Base-by-base conservation (phyloP, 805 yeast genomes). In the Cyberlindnera americana region DNA sequence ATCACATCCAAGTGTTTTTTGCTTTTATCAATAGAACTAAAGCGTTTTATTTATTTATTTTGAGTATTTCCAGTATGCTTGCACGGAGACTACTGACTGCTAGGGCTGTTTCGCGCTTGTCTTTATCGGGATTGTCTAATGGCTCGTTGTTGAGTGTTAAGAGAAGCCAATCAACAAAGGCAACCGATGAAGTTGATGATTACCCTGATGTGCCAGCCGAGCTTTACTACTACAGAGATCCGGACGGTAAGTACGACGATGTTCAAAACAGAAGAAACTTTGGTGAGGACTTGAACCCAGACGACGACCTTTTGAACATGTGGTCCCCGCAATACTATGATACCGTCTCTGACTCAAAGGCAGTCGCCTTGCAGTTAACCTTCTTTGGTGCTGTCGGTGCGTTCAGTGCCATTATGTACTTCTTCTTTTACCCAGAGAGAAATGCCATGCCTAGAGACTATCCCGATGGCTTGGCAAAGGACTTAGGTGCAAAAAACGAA, bases 271-370 rank as follows among this genome's bases (percentile, higher is more conserved):
- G 91, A 67, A 78, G 95, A 65, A 85, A 86, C 68, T 69, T 75
- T 49, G 74, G 77, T 48, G 89, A 86, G 47, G 85, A 88, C 21
- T 61, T 85, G 48, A 80, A 79, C 59, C 77, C 79, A 40, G 77
- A 80, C 53, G 83, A 81, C 50, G 95, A 86, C 56, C 66, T 76
- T 61, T 70, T 80, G 56, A 90, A 86, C 61, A 73, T 84, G 71
- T 86, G 95, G 95, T 76, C 95, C 8, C 93, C 95, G 11, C 95
- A 86, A 56, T 73, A 79, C 56, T 77, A 70, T 59, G 78, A 79
- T 51, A 60, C 68, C 27, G 83, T 78, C 24, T 65, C 74, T 28
- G 82, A 83, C 61, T 57, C 62, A 33, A 72, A 75, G 23, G 95
- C 95, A 1, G 60, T 78, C 38, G 70, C 63, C 50, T 77, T 77